Evolutionary conservation across 495 filamentous ascomycete species (phyloP).

Genomic region (Talaromyces stipitatus): DNA sequence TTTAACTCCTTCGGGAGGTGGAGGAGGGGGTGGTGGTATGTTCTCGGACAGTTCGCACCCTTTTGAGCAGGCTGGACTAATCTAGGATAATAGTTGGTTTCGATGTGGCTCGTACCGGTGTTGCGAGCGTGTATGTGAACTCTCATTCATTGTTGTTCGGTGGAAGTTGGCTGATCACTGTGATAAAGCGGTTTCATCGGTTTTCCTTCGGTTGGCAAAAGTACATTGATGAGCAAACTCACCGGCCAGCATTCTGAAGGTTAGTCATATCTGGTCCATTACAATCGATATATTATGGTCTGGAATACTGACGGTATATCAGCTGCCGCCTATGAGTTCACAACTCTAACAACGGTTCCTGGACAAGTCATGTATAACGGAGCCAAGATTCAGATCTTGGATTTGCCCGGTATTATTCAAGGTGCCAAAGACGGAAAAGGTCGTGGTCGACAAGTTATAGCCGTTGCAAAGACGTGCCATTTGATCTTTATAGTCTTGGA

Average conservation of each 20-base stretch:
- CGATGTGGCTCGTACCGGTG: conserved; percentile 96
- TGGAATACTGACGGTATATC: conserved; percentile 12
- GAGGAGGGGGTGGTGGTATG: conserved; percentile 74
- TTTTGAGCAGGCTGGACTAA: conserved; percentile 14
- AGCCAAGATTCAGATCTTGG: conserved; percentile 96
- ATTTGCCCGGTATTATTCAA: conserved; percentile 97
- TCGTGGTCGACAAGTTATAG: conserved; percentile 97
- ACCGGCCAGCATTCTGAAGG: conserved; percentile 95
- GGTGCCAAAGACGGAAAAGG: conserved; percentile 98
- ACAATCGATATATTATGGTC: not conserved
- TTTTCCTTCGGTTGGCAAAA: conserved; percentile 97
- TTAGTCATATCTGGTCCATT: conserved; percentile 15
- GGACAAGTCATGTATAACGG: conserved; percentile 96
- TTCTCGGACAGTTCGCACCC: not conserved
- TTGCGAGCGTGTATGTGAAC: conserved; percentile 80
- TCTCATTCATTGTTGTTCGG: not conserved
- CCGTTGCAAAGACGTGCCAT: conserved; percentile 97
- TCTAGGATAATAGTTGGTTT: conserved; percentile 59
- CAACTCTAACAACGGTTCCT: conserved; percentile 93
- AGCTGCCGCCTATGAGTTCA: conserved; percentile 97
- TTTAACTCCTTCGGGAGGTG: conserved; percentile 72
- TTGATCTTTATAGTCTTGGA: conserved; percentile 98
- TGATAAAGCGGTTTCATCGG: conserved; percentile 48
- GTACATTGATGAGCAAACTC: conserved; percentile 88
- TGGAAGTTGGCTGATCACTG: conserved; percentile 8